Evolutionary conservation across 2,329 filamentous ascomycete species (phyloP), one percentile per base, ranked within the genome.

Genomic region (Xylariaceae sp.): DNA sequence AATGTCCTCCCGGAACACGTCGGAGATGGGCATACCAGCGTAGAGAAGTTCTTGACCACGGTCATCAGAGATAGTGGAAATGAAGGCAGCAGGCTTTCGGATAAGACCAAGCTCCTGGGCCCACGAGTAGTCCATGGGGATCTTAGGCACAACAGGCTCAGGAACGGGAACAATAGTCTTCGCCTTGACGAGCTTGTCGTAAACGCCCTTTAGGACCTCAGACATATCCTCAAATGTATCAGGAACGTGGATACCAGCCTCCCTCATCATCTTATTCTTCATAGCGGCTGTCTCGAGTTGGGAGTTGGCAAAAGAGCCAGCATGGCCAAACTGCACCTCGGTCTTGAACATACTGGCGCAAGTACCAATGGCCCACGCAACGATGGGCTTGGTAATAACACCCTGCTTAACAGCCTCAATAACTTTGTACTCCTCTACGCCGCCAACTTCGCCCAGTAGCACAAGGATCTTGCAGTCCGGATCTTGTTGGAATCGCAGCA

Each of bases 271-370:
- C 85, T 94, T 86, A 86, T 99, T 99, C 91, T 99, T 99, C 77
- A 83, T 84, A 55, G 90, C 88, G 53, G 94, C 94, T 57, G 94
- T 97, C 85, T 99, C 94, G 68, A 99, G 91, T 78, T 97, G 90
- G 54, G 94, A 99, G 86, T 99, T 99, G 83, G 94, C 94, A 66
- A 97, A 97, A 49, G 94, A 92, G 78, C 94, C 94, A 69, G 94
- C 94, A 81, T 99, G 94, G 71, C 94, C 94, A 79, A 99, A 99
- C 78, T 99, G 94, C 39, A 99, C 94, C 82, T 99, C 94, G 33
- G 94, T 99, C 88, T 96, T 97, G 83, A 99, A 96, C 92, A 99
- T 94, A 84, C 91, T 93, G 61, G 94, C 94, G 77, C 95, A 97
- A 68, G 94, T 99, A 82, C 94, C 94, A 71, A 99, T 99, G 65